phyloP scores from a whole-genome alignment of 495 filamentous ascomycete species.

The Lindgomyces ingoldianus region DNA sequence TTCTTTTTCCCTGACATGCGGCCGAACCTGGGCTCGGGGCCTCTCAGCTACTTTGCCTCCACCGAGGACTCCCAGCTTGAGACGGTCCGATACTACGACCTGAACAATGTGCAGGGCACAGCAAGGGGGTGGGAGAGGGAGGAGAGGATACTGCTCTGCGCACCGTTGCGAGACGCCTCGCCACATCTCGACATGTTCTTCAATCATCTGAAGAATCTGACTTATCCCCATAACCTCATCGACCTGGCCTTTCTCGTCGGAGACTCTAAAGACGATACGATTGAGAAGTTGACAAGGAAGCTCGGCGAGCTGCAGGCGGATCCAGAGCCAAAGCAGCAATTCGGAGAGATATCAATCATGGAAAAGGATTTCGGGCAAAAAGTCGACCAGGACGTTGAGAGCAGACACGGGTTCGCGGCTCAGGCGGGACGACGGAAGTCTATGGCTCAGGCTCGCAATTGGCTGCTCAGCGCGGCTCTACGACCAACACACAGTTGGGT shows the following conservation, averaged over 20 bases:
- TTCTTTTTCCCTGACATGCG: conserved; percentile 72
- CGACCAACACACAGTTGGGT: conserved; percentile 98
- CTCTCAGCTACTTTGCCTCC: conserved; percentile 69
- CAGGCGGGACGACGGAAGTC: conserved; percentile 91
- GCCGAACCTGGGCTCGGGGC: conserved; percentile 60
- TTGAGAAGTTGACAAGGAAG: conserved; percentile 70
- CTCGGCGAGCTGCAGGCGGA: conserved; percentile 80
- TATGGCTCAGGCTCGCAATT: conserved; percentile 98
- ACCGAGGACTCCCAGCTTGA: conserved; percentile 76
- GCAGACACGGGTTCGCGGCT: conserved; percentile 94
- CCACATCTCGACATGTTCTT: conserved; percentile 98
- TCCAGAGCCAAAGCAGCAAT: conserved; percentile 73
- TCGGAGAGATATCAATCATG: conserved; percentile 95
- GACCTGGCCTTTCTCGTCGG: conserved; percentile 97
- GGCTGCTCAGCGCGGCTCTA: conserved; percentile 90
- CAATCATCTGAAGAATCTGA: conserved; percentile 90
- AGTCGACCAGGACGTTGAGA: conserved; percentile 97
- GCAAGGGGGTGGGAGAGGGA: conserved; percentile 91
- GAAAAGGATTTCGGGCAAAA: conserved; percentile 99
- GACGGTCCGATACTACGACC: conserved; percentile 95
- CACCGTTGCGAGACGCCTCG: conserved; percentile 90
- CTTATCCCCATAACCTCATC: conserved; percentile 94
- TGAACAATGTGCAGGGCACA: conserved; percentile 84
- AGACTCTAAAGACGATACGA: conserved; percentile 90
- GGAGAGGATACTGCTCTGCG: conserved; percentile 93